Evolutionary conservation across 2,329 filamentous ascomycete species (phyloP).

Genomic region (Madurella mycetomatis): DNA sequence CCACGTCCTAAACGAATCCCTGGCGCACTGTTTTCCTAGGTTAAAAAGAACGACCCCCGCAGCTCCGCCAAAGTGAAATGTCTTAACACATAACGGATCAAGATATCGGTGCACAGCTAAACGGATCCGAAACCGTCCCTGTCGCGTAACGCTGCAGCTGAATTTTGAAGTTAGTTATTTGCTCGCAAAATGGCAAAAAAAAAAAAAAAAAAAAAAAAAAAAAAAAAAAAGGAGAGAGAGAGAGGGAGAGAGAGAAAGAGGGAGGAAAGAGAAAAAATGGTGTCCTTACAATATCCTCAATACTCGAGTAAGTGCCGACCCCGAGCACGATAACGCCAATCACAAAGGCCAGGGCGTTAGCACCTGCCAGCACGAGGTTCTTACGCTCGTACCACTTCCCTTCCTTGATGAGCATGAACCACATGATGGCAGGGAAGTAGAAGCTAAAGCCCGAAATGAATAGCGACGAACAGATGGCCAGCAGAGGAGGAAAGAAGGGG

Average conservation of each 20-base stretch:
- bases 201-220: not conserved
- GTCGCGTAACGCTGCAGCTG: conserved; percentile 17
- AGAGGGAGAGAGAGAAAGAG: no score
- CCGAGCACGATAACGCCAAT: conserved; percentile 28
- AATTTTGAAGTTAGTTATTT: not conserved
- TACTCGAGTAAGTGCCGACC: conserved; percentile 27
- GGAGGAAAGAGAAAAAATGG: not conserved
- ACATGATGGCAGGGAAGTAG: conserved; percentile 33
- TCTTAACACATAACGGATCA: not conserved
- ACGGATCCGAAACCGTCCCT: conserved; percentile 19
- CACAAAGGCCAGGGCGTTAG: conserved; percentile 24
- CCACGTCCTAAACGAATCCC: conserved; percentile 7
- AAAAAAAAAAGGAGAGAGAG: no score
- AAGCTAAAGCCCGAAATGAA: conserved; percentile 47
- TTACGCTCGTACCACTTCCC: conserved; percentile 27
- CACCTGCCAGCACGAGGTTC: conserved; percentile 21
- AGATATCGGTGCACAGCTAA: conserved; percentile 19
- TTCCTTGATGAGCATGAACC: conserved; percentile 32
- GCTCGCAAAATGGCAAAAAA: not conserved
- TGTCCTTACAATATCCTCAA: conserved; percentile 29
- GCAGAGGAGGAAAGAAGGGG: conserved; percentile 65
- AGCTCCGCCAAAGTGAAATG: not conserved
- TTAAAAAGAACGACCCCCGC: not conserved
- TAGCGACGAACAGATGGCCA: conserved; percentile 50
- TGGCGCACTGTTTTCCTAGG: not conserved